Percentiles rank a stretch among this genome's conserved stretches.
Conservation (phyloP, 495 filamentous ascomycete species). For the Thozetella sp. region DNA sequence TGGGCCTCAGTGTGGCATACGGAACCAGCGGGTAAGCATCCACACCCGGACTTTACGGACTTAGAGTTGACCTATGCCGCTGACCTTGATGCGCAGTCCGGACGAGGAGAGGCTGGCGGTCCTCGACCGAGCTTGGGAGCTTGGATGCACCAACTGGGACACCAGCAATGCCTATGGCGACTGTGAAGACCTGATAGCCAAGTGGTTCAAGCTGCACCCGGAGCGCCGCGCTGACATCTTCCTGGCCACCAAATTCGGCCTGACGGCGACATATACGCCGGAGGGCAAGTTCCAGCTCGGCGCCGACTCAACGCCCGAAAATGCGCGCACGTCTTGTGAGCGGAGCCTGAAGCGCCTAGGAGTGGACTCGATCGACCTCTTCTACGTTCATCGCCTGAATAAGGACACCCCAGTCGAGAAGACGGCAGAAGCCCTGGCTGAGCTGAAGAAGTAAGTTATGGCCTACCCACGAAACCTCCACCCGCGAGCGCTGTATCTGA, state of each 20-base stretch:
- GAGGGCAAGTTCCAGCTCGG: slow-evolving; percentile 6
- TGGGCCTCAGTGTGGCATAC: slow-evolving; percentile 56
- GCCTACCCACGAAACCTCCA: not conserved
- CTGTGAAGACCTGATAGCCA: slow-evolving; percentile 52
- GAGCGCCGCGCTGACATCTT: slow-evolving; percentile 54
- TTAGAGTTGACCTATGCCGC: too few relatives aligned
- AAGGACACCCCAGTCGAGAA: slow-evolving; percentile 63
- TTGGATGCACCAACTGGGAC: slow-evolving; percentile 53
- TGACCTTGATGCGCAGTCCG: slow-evolving; percentile 11
- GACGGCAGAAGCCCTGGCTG: slow-evolving; percentile 52
- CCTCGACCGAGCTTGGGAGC: slow-evolving; percentile 46
- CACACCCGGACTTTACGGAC: too few relatives aligned
- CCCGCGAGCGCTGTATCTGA: too few relatives aligned
- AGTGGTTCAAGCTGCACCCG: slow-evolving; percentile 52
- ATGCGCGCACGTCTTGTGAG: slow-evolving; percentile 48
- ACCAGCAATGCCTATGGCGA: slow-evolving; percentile 48
- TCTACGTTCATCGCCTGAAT: slow-evolving; percentile 60
- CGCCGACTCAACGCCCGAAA: slow-evolving; percentile 53
- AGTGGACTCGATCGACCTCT: slow-evolving; percentile 58
- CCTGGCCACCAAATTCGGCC: slow-evolving; percentile 58
- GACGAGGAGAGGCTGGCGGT: slow-evolving; percentile 46
- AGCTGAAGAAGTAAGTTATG: slow-evolving; percentile 36
- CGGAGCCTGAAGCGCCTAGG: slow-evolving; percentile 54
- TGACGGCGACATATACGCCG: slow-evolving; percentile 4
- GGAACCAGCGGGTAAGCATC: slow-evolving; percentile 33